These are phyloP conservation scores for Globisporangium apiculatum DNA, from an alignment of 352 stramenopile genomes.

Conservation along the genomic window DNA sequence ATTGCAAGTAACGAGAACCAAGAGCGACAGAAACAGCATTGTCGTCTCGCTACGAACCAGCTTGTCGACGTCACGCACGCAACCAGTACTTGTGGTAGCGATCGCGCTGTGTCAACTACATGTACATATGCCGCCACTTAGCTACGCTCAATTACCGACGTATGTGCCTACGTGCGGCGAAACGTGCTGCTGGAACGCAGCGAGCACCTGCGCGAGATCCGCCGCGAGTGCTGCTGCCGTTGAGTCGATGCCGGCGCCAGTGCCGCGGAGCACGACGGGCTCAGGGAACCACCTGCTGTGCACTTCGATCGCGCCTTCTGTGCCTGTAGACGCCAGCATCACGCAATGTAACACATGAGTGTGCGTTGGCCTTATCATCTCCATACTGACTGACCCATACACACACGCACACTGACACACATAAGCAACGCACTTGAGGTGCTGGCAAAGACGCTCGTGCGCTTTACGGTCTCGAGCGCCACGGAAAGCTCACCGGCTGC, in stretches of 20 bases:
- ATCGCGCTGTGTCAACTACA: too few relatives aligned
- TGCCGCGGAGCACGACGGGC: slow-evolving; percentile 49
- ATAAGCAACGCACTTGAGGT: slow-evolving; percentile 9
- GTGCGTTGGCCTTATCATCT: not conserved
- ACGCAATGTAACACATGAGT: too few relatives aligned
- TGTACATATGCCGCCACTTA: too few relatives aligned
- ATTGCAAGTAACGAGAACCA: too few relatives aligned
- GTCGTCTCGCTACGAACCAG: too few relatives aligned
- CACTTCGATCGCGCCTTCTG: slow-evolving; percentile 58
- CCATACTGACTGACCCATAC: not conserved
- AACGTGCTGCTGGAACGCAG: not conserved
- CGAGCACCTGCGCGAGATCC: slow-evolving; percentile 25
- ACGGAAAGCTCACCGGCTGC: slow-evolving; percentile 30
- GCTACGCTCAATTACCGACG: not conserved
- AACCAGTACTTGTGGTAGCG: too few relatives aligned
- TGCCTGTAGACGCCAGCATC: slow-evolving; percentile 15
- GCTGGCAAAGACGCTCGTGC: slow-evolving; percentile 28
- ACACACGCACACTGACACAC: not conserved
- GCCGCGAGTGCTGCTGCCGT: slow-evolving; percentile 48
- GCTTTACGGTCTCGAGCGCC: slow-evolving; percentile 21
- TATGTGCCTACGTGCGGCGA: not conserved
- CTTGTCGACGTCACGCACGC: too few relatives aligned
- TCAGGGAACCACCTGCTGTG: slow-evolving; percentile 49
- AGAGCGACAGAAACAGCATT: too few relatives aligned
- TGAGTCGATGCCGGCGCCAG: slow-evolving; percentile 49